Percentiles rank a stretch among this genome's conserved stretches.
phyloP scores from a whole-genome alignment of 2,329 filamentous ascomycete species.

The Coleophoma cylindrospora region DNA sequence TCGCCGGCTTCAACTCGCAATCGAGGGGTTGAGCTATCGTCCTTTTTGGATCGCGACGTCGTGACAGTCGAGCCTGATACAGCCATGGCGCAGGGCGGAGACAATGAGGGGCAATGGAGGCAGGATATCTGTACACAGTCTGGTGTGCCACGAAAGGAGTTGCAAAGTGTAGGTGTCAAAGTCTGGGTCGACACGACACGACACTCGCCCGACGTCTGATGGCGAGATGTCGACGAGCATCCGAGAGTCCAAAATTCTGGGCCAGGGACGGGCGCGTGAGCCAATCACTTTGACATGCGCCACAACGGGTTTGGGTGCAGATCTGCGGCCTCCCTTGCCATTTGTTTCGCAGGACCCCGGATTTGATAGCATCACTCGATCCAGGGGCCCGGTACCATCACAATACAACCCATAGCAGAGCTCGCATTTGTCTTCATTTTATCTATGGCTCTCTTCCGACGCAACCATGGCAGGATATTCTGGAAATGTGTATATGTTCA shows the following conservation, averaged over 20 bases:
- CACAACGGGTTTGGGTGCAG: background rate
- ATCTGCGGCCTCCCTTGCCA: background rate
- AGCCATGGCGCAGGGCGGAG: slow-evolving; percentile 11
- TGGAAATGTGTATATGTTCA: too few relatives aligned
- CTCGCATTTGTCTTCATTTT: too few relatives aligned
- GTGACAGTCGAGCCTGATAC: slow-evolving; percentile 15
- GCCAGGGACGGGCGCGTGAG: background rate
- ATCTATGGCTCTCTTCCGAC: too few relatives aligned
- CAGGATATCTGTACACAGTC: too few relatives aligned
- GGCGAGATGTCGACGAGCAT: slow-evolving; percentile 1
- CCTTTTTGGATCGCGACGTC: slow-evolving; percentile 9
- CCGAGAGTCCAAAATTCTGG: background rate
- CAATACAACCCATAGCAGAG: too few relatives aligned
- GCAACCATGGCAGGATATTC: too few relatives aligned
- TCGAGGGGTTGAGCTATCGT: slow-evolving; percentile 3
- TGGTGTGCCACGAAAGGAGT: too few relatives aligned
- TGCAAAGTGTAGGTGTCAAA: too few relatives aligned
- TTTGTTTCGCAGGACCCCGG: background rate
- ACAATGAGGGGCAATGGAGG: too few relatives aligned
- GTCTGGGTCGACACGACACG: too few relatives aligned
- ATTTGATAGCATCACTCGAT: background rate
- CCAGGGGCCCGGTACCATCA: background rate
- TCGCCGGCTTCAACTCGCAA: slow-evolving; percentile 6
- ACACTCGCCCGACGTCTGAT: background rate
- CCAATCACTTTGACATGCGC: background rate